phyloP scores from a whole-genome alignment of 1,284 basidiomycete species.

The Rhizopogon hawkerae region DNA sequence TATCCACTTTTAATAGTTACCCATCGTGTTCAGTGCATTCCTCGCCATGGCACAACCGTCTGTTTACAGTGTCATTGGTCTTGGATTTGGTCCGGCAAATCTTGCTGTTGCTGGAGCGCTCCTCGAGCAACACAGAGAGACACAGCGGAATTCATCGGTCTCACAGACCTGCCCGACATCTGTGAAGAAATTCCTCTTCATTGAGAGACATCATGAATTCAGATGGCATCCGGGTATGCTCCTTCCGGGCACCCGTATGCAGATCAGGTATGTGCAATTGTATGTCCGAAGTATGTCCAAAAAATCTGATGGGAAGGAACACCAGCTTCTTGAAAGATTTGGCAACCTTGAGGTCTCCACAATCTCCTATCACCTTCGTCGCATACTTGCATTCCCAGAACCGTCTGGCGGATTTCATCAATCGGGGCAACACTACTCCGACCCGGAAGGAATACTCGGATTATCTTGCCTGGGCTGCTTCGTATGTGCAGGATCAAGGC shows the following conservation, averaged over 20 bases:
- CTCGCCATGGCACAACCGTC: not conserved
- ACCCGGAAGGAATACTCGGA: conserved; percentile 76
- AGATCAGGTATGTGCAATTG: conserved; percentile 37
- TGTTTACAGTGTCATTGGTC: conserved; percentile 40
- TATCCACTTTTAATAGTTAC: too few relatives aligned
- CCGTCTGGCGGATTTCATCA: conserved; percentile 55
- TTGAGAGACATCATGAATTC: conserved; percentile 43
- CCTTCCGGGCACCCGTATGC: conserved; percentile 48
- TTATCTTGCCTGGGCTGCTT: conserved; percentile 50
- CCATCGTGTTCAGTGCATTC: too few relatives aligned
- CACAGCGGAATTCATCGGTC: conserved; percentile 2
- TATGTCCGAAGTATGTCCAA: not conserved
- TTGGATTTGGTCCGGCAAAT: conserved; percentile 54
- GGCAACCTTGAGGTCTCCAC: conserved; percentile 47
- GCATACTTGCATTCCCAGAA: conserved; percentile 46
- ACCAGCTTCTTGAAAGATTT: conserved; percentile 52
- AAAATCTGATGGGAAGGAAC: conserved; percentile 9
- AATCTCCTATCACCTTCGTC: conserved; percentile 49
- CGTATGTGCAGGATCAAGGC: conserved; percentile 36
- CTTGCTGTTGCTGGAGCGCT: conserved; percentile 50
- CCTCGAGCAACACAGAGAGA: conserved; percentile 31
- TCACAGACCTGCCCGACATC: conserved; percentile 19
- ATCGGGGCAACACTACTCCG: conserved; percentile 84
- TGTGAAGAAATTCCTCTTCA: conserved; percentile 37
- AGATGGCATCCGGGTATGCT: conserved; percentile 56